Evolutionary conservation across 2,329 filamentous ascomycete genomes (phyloP), one percentile per base, ranked within the genome.

Genomic region (Aspergillus fumigatiaffinis): DNA sequence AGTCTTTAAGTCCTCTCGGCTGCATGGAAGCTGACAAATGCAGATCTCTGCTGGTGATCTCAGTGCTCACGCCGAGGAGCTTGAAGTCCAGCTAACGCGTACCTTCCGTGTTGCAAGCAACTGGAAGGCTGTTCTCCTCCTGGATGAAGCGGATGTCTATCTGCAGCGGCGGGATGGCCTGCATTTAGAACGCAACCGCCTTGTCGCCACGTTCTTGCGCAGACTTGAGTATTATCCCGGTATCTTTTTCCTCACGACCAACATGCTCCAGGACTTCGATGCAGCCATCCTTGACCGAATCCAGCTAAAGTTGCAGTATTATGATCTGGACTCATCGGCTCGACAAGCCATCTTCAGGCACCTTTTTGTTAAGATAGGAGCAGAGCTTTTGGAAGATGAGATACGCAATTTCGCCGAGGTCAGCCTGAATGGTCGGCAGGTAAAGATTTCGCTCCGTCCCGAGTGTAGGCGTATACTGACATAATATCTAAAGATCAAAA

Each of bases 61-160:
- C 2, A 49, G 55, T 10, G 6, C 54, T 9, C 17, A 53, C n/a
- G 41, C 58, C 12, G 20, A 46, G 12, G 28, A 32, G 23, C 47
- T 62, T 4, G 56, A 62, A 38, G 2, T 32, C 3, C 35, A 58
- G 20, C 58, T 62, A 10, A 46, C n/a, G 3, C 12, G 26, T 1
- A 51, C 48, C 42, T 57, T 62, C 26, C 5, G 44, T 1, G 41
- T 56, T 12, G 53, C 49, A 3, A 59, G 53, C 3, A 48, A 53
- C 23, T 59, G 48, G 54, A 54, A 54, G 8, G 56, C 59, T 4
- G 32, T 61, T 1, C 51, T 61, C 4, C 56, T 61, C 9, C 29
- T 61, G 3, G 60, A 63, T 35, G 54, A 61, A 50, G 57, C 52
- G 3, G 56, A 63, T 53, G 54, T 61, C 2, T 61, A 55, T 41